A percentile compares a stretch with the other conserved stretches of the same genome.
phyloP scores from a whole-genome alignment of 768 basidiomycete species.

The Termitomyces sp. region DNA sequence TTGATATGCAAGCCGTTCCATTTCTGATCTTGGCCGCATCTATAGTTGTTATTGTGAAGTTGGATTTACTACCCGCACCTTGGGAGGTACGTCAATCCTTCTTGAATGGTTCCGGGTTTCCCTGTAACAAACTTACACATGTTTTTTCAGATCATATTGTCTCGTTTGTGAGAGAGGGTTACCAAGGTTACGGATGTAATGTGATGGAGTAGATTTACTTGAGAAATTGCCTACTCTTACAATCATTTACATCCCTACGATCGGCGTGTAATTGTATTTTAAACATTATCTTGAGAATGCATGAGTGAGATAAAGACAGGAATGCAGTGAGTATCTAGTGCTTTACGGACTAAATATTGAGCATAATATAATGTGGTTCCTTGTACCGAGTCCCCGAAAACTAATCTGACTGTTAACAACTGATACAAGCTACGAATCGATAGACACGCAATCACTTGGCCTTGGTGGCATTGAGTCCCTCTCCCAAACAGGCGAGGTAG shows the following conservation, averaged over 20 bases:
- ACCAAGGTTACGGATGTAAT: constrained; percentile 51
- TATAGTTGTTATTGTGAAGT: not conserved
- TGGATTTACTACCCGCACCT: not conserved
- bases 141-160: constrained; percentile 50
- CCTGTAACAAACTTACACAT: too few species aligned
- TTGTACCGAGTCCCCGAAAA: not conserved
- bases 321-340: too few species aligned
- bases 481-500: constrained; percentile 35
- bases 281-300: not conserved
- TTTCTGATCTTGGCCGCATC: not conserved
- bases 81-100: not conserved
- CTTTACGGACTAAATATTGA: not conserved
- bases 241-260: not conserved
- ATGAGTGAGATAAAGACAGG: too few species aligned
- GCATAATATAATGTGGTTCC: not conserved
- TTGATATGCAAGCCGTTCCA: too few species aligned
- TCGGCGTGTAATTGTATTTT: not conserved
- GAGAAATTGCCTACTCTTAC: not conserved
- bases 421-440: not conserved
- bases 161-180: constrained; percentile 61
- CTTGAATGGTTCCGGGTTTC: too few species aligned
- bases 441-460: not conserved
- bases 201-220: constrained; percentile 22
- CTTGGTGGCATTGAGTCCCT: constrained; percentile 21
- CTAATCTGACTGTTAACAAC: too few species aligned